A percentile compares a stretch with the other conserved stretches of the same genome.
Conservation (phyloP, 495 filamentous ascomycete species). For the Apiosordaria backusii region DNA sequence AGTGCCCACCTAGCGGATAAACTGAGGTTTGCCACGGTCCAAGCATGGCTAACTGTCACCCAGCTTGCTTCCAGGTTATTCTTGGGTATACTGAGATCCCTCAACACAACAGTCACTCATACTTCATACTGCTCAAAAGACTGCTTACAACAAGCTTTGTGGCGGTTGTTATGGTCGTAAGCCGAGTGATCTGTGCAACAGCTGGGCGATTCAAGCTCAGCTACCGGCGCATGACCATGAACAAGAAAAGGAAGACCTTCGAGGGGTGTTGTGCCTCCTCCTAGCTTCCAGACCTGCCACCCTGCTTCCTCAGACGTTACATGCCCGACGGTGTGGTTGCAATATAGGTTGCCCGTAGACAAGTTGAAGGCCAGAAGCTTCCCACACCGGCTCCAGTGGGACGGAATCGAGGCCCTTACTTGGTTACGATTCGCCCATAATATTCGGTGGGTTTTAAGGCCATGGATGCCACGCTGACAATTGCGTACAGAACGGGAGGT, state of each 20-base stretch:
- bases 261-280: background rate
- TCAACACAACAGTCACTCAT: background rate
- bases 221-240: background rate
- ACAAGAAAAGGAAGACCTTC: background rate
- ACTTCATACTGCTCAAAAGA: background rate
- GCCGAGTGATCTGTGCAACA: conserved; percentile 1
- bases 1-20: conserved; percentile 9
- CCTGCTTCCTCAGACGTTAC: background rate
- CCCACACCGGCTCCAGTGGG: conserved; percentile 10
- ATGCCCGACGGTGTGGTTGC: conserved; percentile 30
- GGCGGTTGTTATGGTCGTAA: conserved; percentile 14
- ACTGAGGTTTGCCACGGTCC: conserved; percentile 1
- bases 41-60: too few relatives aligned
- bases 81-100: background rate
- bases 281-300: background rate
- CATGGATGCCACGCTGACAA: conserved; percentile 20
- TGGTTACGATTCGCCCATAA: conserved; percentile 11
- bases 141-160: conserved; percentile 21
- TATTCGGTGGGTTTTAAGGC: background rate
- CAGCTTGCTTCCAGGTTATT: too few relatives aligned
- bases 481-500: conserved; percentile 2
- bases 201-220: background rate
- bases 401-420: conserved; percentile 5
- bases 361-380: conserved; percentile 8
- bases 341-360: conserved; percentile 24